Conservation (phyloP, 148 eudicot genomes). For the Silene conica region DNA sequence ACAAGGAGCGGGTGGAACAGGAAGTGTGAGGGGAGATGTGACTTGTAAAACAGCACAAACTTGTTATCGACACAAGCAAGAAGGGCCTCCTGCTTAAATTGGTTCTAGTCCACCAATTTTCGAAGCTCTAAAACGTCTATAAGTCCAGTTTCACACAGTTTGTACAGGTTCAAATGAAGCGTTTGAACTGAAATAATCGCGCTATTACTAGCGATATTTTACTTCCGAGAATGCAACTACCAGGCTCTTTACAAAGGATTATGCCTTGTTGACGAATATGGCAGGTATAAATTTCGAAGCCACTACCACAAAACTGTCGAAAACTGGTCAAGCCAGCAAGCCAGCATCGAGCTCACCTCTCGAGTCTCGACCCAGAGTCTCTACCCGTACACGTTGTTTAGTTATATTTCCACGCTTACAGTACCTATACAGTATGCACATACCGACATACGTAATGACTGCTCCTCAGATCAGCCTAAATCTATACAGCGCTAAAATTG, state of each 20-base stretch:
- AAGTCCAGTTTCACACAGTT: too few relatives aligned
- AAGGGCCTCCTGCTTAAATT: too few relatives aligned
- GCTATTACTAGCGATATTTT: not conserved
- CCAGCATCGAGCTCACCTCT: not conserved
- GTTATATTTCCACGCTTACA: not conserved
- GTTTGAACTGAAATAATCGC: not conserved
- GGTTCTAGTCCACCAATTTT: too few relatives aligned
- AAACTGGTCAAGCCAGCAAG: not conserved
- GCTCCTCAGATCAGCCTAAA: not conserved
- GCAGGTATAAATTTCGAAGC: too few relatives aligned
- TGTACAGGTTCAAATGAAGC: not conserved
- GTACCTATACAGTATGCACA: not conserved
- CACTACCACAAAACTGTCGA: not conserved
- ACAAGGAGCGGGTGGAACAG: too few relatives aligned
- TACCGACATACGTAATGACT: too few relatives aligned
- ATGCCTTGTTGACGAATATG: too few relatives aligned
- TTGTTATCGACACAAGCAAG: too few relatives aligned
- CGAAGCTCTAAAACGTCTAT: too few relatives aligned
- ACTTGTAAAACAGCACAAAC: too few relatives aligned
- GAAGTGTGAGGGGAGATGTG: too few relatives aligned
- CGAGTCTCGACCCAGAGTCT: not conserved
- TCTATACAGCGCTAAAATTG: not conserved
- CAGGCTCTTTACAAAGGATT: not conserved
- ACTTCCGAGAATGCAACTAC: not conserved
- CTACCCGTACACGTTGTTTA: not conserved